These are phyloP conservation scores for Marasmius fiardii DNA, from an alignment of 1,284 basidiomycete genomes.

Conservation along the genomic window DNA sequence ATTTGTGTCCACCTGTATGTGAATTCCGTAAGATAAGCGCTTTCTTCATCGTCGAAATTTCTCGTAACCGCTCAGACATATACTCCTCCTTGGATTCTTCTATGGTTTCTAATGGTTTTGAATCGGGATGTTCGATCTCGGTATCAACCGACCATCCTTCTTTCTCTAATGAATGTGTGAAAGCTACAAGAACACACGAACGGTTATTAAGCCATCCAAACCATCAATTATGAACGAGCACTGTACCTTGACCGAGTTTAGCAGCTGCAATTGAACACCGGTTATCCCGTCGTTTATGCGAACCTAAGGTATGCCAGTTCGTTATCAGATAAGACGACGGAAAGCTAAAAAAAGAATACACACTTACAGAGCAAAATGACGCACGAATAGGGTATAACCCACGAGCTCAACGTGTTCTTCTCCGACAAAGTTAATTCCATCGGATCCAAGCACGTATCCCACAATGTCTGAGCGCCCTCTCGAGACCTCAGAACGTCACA, in stretches of 20 bases:
- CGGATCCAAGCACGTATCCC: conserved; percentile 60
- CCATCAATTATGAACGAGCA: conserved; percentile 3
- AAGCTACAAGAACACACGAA: conserved; percentile 37
- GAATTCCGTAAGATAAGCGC: conserved; percentile 78
- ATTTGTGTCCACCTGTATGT: conserved; percentile 90
- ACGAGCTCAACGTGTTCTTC: conserved; percentile 53
- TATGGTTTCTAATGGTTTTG: conserved; percentile 43
- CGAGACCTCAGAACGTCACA: conserved; percentile 60
- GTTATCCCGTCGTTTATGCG: conserved; percentile 89
- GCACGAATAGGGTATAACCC: conserved; percentile 74
- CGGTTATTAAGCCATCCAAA: conserved; percentile 5
- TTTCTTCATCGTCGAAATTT: conserved; percentile 33
- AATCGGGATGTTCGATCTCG: conserved; percentile 70
- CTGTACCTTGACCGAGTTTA: conserved; percentile 68
- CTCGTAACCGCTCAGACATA: conserved; percentile 18
- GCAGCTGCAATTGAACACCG: conserved; percentile 85
- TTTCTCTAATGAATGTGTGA: conserved; percentile 55
- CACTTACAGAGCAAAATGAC: conserved; percentile 79
- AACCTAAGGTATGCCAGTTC: conserved; percentile 49
- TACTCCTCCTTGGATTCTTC: conserved; percentile 34
- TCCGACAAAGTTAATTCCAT: conserved; percentile 43
- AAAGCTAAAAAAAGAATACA: conserved; percentile 7
- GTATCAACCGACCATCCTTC: conserved; percentile 77
- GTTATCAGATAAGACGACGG: conserved; percentile 12
- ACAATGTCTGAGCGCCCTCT: conserved; percentile 69